Evolutionary conservation across 2,329 filamentous ascomycete genomes (phyloP).

Genomic region (Trichoderma koningiopsis): DNA sequence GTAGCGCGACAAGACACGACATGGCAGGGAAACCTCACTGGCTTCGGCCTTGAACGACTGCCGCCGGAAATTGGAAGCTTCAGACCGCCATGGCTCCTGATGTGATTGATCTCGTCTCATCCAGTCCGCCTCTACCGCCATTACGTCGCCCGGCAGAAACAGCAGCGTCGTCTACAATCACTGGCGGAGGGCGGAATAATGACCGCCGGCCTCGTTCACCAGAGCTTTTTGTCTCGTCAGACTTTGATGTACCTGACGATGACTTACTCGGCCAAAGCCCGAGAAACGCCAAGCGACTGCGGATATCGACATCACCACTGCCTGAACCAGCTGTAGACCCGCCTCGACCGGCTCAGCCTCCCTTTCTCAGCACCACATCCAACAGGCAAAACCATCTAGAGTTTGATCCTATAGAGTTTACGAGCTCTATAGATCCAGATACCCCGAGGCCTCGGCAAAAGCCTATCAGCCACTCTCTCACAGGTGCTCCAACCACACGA

Average conservation of each 20-base stretch:
- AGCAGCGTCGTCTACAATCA: neutral
- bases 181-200: neutral
- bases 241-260: conserved; percentile 6
- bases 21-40: neutral
- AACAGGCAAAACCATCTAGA: neutral
- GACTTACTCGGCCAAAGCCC: neutral
- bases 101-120: conserved; percentile 44
- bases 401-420: conserved; percentile 41
- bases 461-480: neutral
- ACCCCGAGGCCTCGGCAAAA: neutral
- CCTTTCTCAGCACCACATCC: neutral
- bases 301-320: neutral
- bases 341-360: neutral
- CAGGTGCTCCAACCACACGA: neutral
- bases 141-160: neutral
- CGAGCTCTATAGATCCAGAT: conserved; percentile 39
- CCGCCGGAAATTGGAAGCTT: neutral
- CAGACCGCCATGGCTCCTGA: conserved; percentile 36
- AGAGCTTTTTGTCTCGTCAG: neutral
- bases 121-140: conserved; percentile 35
- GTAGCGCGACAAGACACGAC: neutral
- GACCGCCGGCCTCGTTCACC: neutral
- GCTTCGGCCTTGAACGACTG: neutral
- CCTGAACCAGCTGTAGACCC: neutral
- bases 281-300: neutral